These are phyloP conservation scores for Pseudotsuga menziesii DNA, from an alignment of 75 land plant genomes.

Conservation along the genomic window DNA sequence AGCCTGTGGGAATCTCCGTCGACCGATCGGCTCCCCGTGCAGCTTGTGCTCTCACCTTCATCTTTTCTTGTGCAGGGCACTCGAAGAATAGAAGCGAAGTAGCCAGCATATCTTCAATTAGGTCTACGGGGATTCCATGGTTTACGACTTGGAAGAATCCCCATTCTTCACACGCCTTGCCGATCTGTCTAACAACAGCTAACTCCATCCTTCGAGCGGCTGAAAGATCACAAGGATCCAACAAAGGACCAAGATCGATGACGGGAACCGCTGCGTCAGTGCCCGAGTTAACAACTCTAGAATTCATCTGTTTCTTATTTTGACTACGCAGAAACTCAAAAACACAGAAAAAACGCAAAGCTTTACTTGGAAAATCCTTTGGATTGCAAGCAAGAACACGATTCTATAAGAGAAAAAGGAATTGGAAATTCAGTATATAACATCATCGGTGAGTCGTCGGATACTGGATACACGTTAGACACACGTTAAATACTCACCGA, in stretches of 20 bases:
- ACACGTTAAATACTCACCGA: too few relatives aligned
- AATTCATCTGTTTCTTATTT: too few relatives aligned
- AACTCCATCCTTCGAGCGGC: constrained; percentile 10
- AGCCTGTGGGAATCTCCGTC: constrained; percentile 29
- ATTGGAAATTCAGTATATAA: too few relatives aligned
- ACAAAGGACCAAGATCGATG: constrained; percentile 41
- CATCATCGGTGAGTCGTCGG: too few relatives aligned
- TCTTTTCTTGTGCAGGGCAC: constrained; percentile 40
- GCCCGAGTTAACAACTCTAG: too few relatives aligned
- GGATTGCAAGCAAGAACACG: too few relatives aligned
- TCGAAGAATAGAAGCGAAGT: constrained; percentile 43
- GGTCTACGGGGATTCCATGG: constrained; percentile 49
- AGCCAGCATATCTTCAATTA: constrained; percentile 27
- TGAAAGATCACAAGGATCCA: constrained; percentile 1
- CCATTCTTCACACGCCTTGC: constrained; percentile 36
- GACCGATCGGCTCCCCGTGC: constrained; percentile 13
- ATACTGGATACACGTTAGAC: too few relatives aligned
- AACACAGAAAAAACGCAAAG: too few relatives aligned
- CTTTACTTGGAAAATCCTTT: too few relatives aligned
- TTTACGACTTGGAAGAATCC: constrained; percentile 74
- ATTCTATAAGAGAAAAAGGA: too few relatives aligned
- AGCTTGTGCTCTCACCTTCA: constrained; percentile 17
- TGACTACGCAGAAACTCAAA: too few relatives aligned
- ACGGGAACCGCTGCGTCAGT: constrained; percentile 19
- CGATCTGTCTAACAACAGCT: background rate